These are phyloP conservation scores for Auricularia heimuer DNA, from an alignment of 768 basidiomycete genomes.

Conservation along the genomic window DNA sequence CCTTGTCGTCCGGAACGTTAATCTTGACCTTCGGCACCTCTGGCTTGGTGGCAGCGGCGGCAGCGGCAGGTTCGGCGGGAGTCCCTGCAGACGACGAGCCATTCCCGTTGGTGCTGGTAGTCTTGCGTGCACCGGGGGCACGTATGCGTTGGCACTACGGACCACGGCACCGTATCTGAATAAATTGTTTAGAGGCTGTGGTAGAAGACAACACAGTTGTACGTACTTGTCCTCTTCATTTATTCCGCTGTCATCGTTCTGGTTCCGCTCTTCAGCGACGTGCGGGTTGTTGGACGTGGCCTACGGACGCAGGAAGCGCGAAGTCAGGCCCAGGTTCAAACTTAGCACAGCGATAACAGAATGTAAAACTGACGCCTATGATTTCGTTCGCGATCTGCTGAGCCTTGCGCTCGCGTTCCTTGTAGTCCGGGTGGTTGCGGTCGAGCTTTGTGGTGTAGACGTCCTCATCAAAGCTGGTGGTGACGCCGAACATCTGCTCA, in stretches of 20 bases:
- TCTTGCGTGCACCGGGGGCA: slow-evolving; percentile 79
- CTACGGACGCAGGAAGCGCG: slow-evolving; percentile 26
- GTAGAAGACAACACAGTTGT: slow-evolving; percentile 8
- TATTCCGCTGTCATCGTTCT: slow-evolving; percentile 55
- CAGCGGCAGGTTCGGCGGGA: neutral
- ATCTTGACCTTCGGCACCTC: slow-evolving; percentile 68
- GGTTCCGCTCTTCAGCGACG: slow-evolving; percentile 78
- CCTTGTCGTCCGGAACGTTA: slow-evolving; percentile 62
- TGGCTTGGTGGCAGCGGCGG: slow-evolving; percentile 15
- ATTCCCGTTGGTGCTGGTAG: slow-evolving; percentile 12
- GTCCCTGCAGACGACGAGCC: slow-evolving; percentile 22
- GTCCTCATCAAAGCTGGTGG: slow-evolving; percentile 86
- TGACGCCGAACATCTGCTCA: slow-evolving; percentile 87
- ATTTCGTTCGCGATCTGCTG: slow-evolving; percentile 88
- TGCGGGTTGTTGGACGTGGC: slow-evolving; percentile 64
- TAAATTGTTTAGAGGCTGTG: slow-evolving; percentile 17
- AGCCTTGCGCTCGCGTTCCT: slow-evolving; percentile 80
- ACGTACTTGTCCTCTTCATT: slow-evolving; percentile 96
- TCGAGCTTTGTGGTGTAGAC: slow-evolving; percentile 92
- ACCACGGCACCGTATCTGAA: slow-evolving; percentile 86
- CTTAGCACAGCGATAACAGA: neutral
- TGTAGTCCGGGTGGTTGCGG: slow-evolving; percentile 72
- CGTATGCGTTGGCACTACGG: slow-evolving; percentile 79
- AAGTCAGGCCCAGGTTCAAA: neutral
- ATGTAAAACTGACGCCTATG: slow-evolving; percentile 48